Base-by-base conservation (phyloP, 2,329 filamentous ascomycete genomes). In the Trichoderma sp. region DNA sequence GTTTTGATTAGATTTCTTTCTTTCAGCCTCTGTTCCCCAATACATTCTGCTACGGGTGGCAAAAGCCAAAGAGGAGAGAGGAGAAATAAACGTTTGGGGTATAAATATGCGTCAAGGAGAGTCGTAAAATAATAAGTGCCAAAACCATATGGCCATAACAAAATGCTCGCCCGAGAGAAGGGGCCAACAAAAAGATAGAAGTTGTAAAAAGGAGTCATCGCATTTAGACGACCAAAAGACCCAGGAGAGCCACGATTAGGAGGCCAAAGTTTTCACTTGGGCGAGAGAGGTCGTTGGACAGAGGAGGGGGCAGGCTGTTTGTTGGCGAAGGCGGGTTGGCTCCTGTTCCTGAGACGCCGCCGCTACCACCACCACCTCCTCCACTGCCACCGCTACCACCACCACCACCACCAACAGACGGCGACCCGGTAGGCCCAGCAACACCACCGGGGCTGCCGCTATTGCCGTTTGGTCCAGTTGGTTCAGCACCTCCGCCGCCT, bases 51-150 rank as follows among this genome's bases (percentile, higher is more conserved):
- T 10, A 19, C n/a, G 47, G n/a, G 10, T 24, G 40, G 24, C 14
- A 14, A 62, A 52, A n/a, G 27, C 21, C 31, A 5, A 52, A 33
- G 16, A 64, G 24, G 24, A 66, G 47, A 57, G 27, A 58, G 35
- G 19, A 19, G 37, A 19, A 40, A 40, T 43, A 31, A n/a, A 31
- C 1, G 7, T 13, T 13, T 49, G 24, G 33, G 64, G 64, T 67
- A 67, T 67, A 67, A 67, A 67, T 16, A 29, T 67, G 27, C 31
- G 64, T 67, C 29, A 67, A 67, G 64, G 64, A 67, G 55, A 59
- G 64, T 67, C 55, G 52, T 67, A 58, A 67, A 49, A 24, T 43
- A 35, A 19, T 43, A 56, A 65, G 40, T 43, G 19, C 49, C 52
- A 56, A 21, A 57, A 27, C 31, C 60, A 63, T 16, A 52, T 35